These are phyloP conservation scores for Zopfochytrium polystomum DNA, from an alignment of 371 early-diverging fungal genomes.

Conservation along the genomic window DNA sequence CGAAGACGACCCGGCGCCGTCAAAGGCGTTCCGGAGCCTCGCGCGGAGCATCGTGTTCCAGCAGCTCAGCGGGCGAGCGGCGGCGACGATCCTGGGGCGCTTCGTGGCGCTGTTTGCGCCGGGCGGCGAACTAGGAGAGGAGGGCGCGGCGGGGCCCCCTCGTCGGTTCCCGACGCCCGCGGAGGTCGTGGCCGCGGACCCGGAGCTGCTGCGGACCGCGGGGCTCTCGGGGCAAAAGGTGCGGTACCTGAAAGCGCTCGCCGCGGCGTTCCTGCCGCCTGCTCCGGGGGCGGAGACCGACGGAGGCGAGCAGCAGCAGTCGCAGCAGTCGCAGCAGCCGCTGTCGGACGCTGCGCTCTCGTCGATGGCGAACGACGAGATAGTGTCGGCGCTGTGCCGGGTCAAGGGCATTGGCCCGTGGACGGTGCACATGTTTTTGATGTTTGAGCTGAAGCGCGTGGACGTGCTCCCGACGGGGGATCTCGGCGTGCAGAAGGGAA, in stretches of 20 bases:
- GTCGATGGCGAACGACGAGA: not conserved
- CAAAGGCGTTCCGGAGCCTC: not conserved
- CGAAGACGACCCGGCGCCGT: not conserved
- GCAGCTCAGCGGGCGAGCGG: not conserved
- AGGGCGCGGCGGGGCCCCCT: not conserved
- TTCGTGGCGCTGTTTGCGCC: not conserved
- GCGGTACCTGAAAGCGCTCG: not conserved
- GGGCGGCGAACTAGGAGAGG: not conserved
- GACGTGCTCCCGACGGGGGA: constrained; percentile 65
- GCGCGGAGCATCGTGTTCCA: not conserved
- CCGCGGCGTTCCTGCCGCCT: not conserved
- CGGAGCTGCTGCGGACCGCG: not conserved
- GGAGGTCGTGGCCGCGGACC: not conserved
- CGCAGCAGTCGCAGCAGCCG: not conserved
- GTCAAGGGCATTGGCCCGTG: constrained; percentile 34
- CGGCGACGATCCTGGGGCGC: not conserved
- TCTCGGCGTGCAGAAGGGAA: constrained; percentile 59
- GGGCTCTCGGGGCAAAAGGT: not conserved
- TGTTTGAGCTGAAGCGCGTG: constrained; percentile 57
- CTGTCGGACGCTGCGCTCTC: not conserved
- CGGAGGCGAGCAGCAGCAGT: not conserved
- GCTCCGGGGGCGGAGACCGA: too few relatives aligned
- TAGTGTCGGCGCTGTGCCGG: not conserved
- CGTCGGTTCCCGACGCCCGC: not conserved
- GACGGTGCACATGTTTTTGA: constrained; percentile 71